Base-by-base conservation (phyloP, 2,329 filamentous ascomycete genomes). In the Pestalotiopsis sp. region DNA sequence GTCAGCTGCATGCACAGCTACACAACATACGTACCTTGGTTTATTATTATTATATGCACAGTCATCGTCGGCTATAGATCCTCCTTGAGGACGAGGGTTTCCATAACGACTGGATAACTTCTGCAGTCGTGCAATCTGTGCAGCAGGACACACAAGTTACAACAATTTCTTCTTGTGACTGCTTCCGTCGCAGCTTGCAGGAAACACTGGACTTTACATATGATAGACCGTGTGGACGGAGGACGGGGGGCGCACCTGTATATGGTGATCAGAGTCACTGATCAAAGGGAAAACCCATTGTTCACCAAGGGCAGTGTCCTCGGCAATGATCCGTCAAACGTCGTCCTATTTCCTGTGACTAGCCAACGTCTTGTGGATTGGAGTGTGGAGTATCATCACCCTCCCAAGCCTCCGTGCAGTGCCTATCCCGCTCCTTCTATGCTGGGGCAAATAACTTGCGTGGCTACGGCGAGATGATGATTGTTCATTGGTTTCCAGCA, bases 171-270 rank as follows among this genome's bases (percentile, higher is more conserved):
- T 61, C 24, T 61, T 61, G 58, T 35, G 26, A 61, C 26, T 39
- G 58, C 14, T 61, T 26, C 26, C 38, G 58, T 35, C 58, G 58
- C 58, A 61, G 58, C 58, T 38, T 61, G 58, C 58, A 61, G 58
- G 35, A 20, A 11, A 58, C 22, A 26, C 22, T 58, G 55, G 55
- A 61, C 20, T 35, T 35, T 52, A 52, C 20, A 35, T 35, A 35
- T 9, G 30, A 35, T 35, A 17, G 30, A 61, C 58, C 10, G 58
- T 39, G 58, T 52, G 44, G 26, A 58, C 26, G 56, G 22, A 14
- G 56, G 17, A 58, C 11, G 44, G 44, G 44, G 40, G 40, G 44
- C 44, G 20, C 44, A 52, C 44, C 44, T 52, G 44, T 5, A n/a
- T 52, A 10, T 52, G 44, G 44, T 52, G 44, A n/a, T 52, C 44